These are phyloP conservation scores for Physcomitrium patens DNA, from an alignment of 225 moss, liverwort and hornwort species.

Conservation along the genomic window DNA sequence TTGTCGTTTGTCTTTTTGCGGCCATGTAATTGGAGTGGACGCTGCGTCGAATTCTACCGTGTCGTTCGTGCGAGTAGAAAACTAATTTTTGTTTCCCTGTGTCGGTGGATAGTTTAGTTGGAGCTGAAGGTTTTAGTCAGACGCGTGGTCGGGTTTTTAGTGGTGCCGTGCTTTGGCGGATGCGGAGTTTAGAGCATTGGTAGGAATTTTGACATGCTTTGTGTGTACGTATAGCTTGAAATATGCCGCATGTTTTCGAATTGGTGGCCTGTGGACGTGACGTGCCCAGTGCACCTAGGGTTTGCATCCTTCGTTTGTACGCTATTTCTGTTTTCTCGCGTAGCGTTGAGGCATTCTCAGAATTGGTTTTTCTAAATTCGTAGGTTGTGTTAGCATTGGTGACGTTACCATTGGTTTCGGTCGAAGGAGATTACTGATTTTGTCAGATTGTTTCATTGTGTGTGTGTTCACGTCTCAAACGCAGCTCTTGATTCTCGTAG, in stretches of 20 bases:
- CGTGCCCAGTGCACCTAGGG: slow-evolving; percentile 13
- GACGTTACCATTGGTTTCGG: slow-evolving; percentile 10
- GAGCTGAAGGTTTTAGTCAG: neutral
- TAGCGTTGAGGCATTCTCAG: neutral
- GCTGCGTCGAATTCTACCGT: neutral
- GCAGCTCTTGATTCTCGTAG: slow-evolving; percentile 5
- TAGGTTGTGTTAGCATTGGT: slow-evolving; percentile 1
- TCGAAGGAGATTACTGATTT: neutral
- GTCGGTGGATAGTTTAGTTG: neutral
- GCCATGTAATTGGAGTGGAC: neutral
- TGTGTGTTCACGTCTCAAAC: slow-evolving; percentile 11
- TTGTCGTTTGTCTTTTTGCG: neutral
- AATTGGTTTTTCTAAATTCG: neutral
- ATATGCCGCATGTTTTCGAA: slow-evolving; percentile 1
- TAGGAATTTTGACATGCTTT: neutral
- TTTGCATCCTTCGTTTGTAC: neutral
- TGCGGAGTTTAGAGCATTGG: neutral
- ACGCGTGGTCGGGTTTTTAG: neutral
- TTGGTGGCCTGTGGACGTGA: slow-evolving; percentile 12
- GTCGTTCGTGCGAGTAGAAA: neutral
- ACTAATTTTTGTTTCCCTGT: neutral
- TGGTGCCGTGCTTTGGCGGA: neutral
- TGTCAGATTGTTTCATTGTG: neutral
- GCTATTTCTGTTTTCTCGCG: neutral
- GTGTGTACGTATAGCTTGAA: neutral